These are phyloP conservation scores for Pelargonium citronellum DNA, from an alignment of 441 rosid genomes.

Conservation along the genomic window DNA sequence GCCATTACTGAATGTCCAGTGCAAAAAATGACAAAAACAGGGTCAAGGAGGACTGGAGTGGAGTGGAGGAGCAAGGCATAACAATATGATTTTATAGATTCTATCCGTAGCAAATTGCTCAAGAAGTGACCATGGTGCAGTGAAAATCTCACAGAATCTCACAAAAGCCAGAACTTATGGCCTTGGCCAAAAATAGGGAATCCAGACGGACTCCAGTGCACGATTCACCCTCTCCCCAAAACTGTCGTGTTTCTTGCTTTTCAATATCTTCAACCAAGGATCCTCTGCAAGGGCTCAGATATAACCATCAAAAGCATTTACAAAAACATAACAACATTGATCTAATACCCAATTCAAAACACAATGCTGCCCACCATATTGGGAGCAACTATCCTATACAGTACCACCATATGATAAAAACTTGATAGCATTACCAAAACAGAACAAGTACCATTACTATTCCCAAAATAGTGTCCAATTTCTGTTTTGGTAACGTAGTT, in stretches of 20 bases:
- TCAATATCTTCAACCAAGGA: conserved; percentile 1
- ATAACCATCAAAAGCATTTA: not conserved
- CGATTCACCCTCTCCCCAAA: not conserved
- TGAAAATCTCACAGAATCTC: conserved; percentile 25
- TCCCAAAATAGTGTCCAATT: no score
- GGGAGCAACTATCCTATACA: no score
- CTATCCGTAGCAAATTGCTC: conserved; percentile 12
- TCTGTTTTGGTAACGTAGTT: no score
- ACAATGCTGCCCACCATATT: not conserved
- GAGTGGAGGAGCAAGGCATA: not conserved
- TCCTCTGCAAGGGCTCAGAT: not conserved
- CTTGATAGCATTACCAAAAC: no score
- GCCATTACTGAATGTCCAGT: conserved; percentile 29
- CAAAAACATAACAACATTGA: not conserved
- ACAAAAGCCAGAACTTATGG: conserved; percentile 19
- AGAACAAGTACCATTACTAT: no score
- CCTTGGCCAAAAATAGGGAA: conserved; percentile 17
- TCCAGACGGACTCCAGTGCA: not conserved
- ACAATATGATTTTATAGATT: not conserved
- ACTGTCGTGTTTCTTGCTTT: not conserved
- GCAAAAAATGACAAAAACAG: conserved; percentile 19
- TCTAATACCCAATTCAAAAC: not conserved
- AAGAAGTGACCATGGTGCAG: conserved; percentile 21
- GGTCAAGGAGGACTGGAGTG: not conserved
- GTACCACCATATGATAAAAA: no score